phyloP scores from a whole-genome alignment of 306 rosid genomes.

The Pyrus bretschneideri region DNA sequence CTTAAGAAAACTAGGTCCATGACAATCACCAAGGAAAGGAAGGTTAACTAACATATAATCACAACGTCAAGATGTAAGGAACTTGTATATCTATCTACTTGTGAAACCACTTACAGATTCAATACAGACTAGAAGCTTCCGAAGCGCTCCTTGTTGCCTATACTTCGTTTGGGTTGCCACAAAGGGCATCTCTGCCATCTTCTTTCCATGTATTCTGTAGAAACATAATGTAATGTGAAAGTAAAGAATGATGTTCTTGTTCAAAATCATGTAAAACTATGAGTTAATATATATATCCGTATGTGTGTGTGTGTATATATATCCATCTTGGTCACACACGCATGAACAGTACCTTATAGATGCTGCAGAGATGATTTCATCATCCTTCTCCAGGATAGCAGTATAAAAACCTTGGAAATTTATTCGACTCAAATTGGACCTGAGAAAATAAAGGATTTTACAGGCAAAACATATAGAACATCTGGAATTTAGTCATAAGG shows the following conservation, averaged over 20 bases:
- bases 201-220: constrained; percentile 25
- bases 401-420: constrained; percentile 29
- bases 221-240: neutral
- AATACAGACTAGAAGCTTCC: constrained; percentile 12
- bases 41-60: too few relatives aligned
- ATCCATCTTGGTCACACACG: neutral
- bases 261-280: neutral
- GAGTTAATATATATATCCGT: too few relatives aligned
- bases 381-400: constrained; percentile 31
- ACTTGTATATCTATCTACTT: neutral
- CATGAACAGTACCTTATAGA: constrained; percentile 21
- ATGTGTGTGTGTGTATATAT: too few relatives aligned
- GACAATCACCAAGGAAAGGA: neutral
- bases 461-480: neutral
- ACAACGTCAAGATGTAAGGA: neutral
- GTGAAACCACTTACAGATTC: constrained; percentile 28
- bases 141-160: constrained; percentile 22
- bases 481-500: neutral
- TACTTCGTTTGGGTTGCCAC: constrained; percentile 17
- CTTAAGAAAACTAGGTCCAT: neutral
- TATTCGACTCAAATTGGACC: constrained; percentile 25
- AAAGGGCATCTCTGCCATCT: constrained; percentile 36
- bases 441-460: neutral
- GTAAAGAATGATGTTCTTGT: neutral
- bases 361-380: constrained; percentile 31